Percentiles rank a stretch among this genome's conserved stretches.
Conservation (phyloP, 1,139 yeast species). For the Arxiozyma slooffiae region DNA sequence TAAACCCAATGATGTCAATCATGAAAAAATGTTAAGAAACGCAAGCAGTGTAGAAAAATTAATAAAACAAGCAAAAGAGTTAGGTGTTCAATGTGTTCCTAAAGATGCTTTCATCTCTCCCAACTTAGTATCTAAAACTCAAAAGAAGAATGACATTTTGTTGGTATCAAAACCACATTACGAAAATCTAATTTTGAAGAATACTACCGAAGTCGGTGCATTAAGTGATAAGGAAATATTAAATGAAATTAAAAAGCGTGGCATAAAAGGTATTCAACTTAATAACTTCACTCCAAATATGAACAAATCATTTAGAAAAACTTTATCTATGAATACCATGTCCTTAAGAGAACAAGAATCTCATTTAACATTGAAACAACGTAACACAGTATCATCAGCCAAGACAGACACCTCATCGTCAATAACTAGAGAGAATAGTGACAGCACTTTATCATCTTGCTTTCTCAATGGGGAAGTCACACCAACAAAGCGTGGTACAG, state of each 20-base stretch:
- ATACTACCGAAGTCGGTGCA: conserved; percentile 1
- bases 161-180: conserved; percentile 2
- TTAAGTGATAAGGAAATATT: conserved; percentile 3
- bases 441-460: neutral
- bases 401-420: neutral
- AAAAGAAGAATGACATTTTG: conserved; percentile 1
- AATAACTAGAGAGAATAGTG: neutral
- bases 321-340: neutral
- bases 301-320: neutral
- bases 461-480: neutral
- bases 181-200: neutral
- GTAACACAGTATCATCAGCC: neutral
- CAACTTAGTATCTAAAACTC: neutral
- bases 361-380: neutral
- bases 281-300: neutral
- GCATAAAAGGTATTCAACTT: neutral
- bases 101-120: conserved; percentile 1
- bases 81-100: conserved; percentile 4
- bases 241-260: conserved; percentile 8
- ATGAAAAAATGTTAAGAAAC: neutral
- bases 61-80: conserved; percentile 2
- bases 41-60: neutral
- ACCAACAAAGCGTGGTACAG: conserved; percentile 2
- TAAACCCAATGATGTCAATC: neutral
- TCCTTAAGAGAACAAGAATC: neutral